These are phyloP conservation scores for Cadophora gregata DNA, from an alignment of 2,329 filamentous ascomycete species.

Conservation along the genomic window DNA sequence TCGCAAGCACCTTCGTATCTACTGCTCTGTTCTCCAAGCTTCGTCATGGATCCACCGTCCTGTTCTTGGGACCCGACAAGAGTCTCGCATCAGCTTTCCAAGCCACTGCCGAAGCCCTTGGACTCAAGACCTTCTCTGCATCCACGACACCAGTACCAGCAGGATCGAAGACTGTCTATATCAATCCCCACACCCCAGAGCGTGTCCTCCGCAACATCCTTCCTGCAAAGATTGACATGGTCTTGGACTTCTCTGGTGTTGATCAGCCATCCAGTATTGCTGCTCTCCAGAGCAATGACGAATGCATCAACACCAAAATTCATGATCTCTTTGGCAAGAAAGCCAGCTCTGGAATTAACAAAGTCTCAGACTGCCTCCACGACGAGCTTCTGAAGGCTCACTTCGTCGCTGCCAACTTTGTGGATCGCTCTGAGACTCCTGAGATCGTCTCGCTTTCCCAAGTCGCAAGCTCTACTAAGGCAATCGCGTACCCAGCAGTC, in stretches of 20 bases:
- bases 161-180: conserved; percentile 21
- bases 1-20: conserved; percentile 25
- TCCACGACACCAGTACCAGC: conserved; percentile 18
- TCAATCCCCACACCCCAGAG: conserved; percentile 25
- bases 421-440: conserved; percentile 20
- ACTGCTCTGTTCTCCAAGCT: conserved; percentile 23
- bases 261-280: conserved; percentile 23
- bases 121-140: conserved; percentile 23
- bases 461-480: conserved; percentile 12
- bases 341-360: conserved; percentile 20
- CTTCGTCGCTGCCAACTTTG: conserved; percentile 26
- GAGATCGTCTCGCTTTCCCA: conserved; percentile 20
- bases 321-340: conserved; percentile 25
- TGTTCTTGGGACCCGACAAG: conserved; percentile 24
- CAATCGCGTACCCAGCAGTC: conserved; percentile 11
- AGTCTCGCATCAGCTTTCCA: conserved; percentile 21
- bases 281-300: conserved; percentile 20
- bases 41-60: conserved; percentile 23
- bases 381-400: conserved; percentile 26
- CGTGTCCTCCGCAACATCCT: conserved; percentile 22
- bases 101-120: conserved; percentile 19
- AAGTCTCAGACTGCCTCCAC: conserved; percentile 19
- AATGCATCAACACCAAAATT: conserved; percentile 24
- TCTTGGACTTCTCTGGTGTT: conserved; percentile 22
- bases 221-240: conserved; percentile 25